Conservation (phyloP, 2,329 filamentous ascomycete genomes). For the Epichloe gansuensis region DNA sequence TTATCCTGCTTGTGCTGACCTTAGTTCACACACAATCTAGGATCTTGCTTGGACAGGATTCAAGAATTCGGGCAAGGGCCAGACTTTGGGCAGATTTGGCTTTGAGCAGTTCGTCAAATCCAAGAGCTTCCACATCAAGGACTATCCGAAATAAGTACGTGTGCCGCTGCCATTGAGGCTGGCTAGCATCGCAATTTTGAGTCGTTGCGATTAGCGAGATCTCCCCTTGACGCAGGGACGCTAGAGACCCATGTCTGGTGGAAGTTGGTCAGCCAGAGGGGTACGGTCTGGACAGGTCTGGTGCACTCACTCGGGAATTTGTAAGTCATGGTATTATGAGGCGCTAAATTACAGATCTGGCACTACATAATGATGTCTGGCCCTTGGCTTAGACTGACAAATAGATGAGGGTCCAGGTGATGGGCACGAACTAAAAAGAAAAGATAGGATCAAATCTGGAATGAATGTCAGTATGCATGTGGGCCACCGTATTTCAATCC, state of each 20-base stretch:
- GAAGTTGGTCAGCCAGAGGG: neutral
- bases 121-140: conserved; percentile 91
- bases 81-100: conserved; percentile 78
- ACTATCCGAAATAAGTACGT: conserved; percentile 48
- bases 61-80: conserved; percentile 92
- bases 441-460: neutral
- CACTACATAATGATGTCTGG: neutral
- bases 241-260: neutral
- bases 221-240: conserved; percentile 4
- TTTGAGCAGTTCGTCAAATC: conserved; percentile 95
- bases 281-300: neutral
- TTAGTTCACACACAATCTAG: conserved; percentile 27
- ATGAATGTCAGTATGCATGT: neutral
- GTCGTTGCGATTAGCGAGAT: conserved; percentile 12
- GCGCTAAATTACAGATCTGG: neutral
- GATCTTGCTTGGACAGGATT: conserved; percentile 94
- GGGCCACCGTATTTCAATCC: neutral
- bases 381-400: neutral
- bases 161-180: neutral
- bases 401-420: neutral
- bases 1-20: neutral
- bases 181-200: neutral
- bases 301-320: neutral
- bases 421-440: neutral
- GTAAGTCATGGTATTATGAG: neutral